Evolutionary conservation across 441 rosid genomes (phyloP), one percentile per base, ranked within the genome.

Genomic region (Jatropha multifida): DNA sequence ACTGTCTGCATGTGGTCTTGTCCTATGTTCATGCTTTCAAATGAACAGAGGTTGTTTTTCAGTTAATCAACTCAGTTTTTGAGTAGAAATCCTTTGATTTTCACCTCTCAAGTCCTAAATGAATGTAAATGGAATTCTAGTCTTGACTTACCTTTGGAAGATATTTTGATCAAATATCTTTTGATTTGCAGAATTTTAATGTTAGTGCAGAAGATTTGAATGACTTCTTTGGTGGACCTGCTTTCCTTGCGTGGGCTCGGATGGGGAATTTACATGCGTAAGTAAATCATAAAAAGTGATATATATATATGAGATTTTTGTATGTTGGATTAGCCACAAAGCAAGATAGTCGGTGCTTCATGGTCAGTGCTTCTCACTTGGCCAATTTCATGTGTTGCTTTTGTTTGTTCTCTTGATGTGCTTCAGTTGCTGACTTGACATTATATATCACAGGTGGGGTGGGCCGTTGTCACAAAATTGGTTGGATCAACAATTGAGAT

Each of bases 161-260:
- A 32, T 32, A 32, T 32, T 32, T 18, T 62, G 60, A 75, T 40
- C 5, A 14, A 68, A 27, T 18, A 37, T 55, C 8, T 71, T 81
- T 59, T 76, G 42, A 54, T 59, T 2, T 84, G 79, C 84, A 96
- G 99, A 91, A 85, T 60, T 88, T 94, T 74, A 96, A 96, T 75
- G 83, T 91, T 63, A 94, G 83, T 77, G 80, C 55, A 74, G 89
- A 83, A 79, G 98, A 87, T 67, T 85, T 96, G 82, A 85, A 90
- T 84, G 92, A 86, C 83, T 94, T 94, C 81, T 96, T 94, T 81
- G 97, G 97, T 70, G 98, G 99, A 83, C 99, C 97, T 77, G 97
- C 98, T 23, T 96, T 94, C 84, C 98, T 96, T 71, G 99, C 98
- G 75, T 96, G 98, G 99, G 99, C 98, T 83, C 97, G 98, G 72